Conservation (phyloP, 768 basidiomycete species). For the Pisolithus microcarpus region DNA sequence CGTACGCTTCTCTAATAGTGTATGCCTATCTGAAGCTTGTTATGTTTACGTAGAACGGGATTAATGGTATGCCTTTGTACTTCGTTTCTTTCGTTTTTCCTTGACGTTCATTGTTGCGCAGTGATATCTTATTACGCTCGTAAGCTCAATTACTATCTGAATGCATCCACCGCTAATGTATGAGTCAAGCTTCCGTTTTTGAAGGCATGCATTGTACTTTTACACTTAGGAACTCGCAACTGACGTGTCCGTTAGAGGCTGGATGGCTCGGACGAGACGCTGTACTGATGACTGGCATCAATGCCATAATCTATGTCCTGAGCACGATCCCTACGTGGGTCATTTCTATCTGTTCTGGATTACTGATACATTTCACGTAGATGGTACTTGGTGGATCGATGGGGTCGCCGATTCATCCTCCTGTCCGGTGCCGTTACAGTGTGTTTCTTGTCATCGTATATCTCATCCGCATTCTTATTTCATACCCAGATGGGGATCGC, state of each 20-base stretch:
- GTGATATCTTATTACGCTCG: slow-evolving; percentile 94
- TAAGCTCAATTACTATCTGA: slow-evolving; percentile 33
- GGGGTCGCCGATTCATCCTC: slow-evolving; percentile 83
- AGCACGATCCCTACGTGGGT: slow-evolving; percentile 79
- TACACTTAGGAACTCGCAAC: background rate
- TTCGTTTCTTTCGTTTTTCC: slow-evolving; percentile 5
- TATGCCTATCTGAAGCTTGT: slow-evolving; percentile 1
- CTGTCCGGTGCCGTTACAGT: slow-evolving; percentile 80
- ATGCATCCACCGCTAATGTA: slow-evolving; percentile 6
- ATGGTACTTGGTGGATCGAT: slow-evolving; percentile 91
- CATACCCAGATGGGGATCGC: slow-evolving; percentile 67
- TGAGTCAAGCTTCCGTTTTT: slow-evolving; percentile 68
- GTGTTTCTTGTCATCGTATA: slow-evolving; percentile 20
- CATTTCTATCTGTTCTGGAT: background rate
- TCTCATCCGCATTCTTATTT: slow-evolving; percentile 2
- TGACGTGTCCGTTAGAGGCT: slow-evolving; percentile 51
- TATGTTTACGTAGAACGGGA: slow-evolving; percentile 64
- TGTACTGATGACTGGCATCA: slow-evolving; percentile 93
- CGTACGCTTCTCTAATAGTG: slow-evolving; percentile 24
- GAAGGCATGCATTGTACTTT: slow-evolving; percentile 49
- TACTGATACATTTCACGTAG: slow-evolving; percentile 32
- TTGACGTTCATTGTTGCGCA: slow-evolving; percentile 21
- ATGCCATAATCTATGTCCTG: slow-evolving; percentile 72
- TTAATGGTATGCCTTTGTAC: slow-evolving; percentile 59
- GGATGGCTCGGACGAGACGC: slow-evolving; percentile 94